These are phyloP conservation scores for Hypoxylon crocopeplum DNA, from an alignment of 495 filamentous ascomycete genomes.

Conservation along the genomic window DNA sequence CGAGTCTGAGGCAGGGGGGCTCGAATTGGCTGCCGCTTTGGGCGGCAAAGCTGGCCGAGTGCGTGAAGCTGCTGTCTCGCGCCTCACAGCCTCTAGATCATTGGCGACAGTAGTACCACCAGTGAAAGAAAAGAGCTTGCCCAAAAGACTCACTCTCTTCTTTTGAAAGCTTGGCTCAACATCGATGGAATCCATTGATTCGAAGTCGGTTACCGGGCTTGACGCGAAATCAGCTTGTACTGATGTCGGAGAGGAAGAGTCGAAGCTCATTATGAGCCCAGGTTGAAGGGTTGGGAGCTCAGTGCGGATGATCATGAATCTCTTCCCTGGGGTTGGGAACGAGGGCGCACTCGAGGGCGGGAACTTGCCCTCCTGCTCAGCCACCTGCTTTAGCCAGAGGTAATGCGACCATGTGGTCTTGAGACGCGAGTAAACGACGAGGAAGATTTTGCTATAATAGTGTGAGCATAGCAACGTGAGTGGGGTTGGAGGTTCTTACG, in stretches of 20 bases:
- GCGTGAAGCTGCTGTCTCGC: conserved; percentile 50
- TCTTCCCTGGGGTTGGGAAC: conserved; percentile 86
- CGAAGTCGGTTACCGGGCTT: conserved; percentile 38
- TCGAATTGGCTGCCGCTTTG: conserved; percentile 22
- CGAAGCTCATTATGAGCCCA: conserved; percentile 49
- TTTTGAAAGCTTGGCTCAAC: conserved; percentile 50
- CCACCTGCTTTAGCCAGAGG: conserved; percentile 70
- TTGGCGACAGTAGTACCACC: conserved; percentile 38
- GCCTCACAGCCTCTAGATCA: conserved; percentile 51
- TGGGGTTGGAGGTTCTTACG: conserved; percentile 56
- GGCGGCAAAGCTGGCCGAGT: conserved; percentile 31
- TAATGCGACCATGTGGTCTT: conserved; percentile 81
- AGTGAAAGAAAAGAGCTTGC: conserved; percentile 68
- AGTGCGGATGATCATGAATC: conserved; percentile 90
- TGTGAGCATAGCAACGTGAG: conserved; percentile 22
- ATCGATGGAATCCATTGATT: conserved; percentile 37
- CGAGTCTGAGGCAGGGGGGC: conserved; percentile 44
- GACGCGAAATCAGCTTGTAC: conserved; percentile 13
- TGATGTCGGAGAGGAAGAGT: conserved; percentile 40
- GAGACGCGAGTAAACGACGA: conserved; percentile 71
- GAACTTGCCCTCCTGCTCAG: conserved; percentile 60
- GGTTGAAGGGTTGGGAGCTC: conserved; percentile 69
- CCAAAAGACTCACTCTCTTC: conserved; percentile 73
- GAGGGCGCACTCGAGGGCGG: conserved; percentile 81
- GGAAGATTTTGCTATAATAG: conserved; percentile 67